Evolutionary conservation across 2,329 filamentous ascomycete genomes (phyloP).

Genomic region (Hypoxylon sp.): DNA sequence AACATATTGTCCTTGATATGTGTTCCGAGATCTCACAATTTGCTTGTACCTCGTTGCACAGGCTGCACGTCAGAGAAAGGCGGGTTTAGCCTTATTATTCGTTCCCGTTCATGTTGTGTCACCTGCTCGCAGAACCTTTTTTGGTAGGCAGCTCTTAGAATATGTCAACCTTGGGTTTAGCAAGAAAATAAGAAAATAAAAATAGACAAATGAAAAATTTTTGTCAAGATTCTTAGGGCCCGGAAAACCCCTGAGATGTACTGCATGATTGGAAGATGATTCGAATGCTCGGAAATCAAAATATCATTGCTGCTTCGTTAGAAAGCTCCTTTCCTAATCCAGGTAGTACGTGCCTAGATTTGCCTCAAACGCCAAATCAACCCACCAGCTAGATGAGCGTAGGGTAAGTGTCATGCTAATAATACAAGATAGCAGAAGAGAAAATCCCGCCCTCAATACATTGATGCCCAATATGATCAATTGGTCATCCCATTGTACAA

Average conservation of each 20-base stretch:
- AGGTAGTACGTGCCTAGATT: slow-evolving; percentile 15
- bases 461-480: slow-evolving; percentile 29
- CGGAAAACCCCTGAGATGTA: slow-evolving; percentile 7
- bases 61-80: slow-evolving; percentile 35
- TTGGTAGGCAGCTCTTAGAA: slow-evolving; percentile 15
- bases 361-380: slow-evolving; percentile 31
- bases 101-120: slow-evolving; percentile 27
- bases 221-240: slow-evolving; percentile 5
- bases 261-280: slow-evolving; percentile 13
- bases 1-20: slow-evolving; percentile 8
- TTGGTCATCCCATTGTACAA: slow-evolving; percentile 27
- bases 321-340: slow-evolving; percentile 20
- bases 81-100: slow-evolving; percentile 28
- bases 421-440: slow-evolving; percentile 29
- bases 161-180: slow-evolving; percentile 12
- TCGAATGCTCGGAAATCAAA: slow-evolving; percentile 6
- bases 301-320: slow-evolving; percentile 27
- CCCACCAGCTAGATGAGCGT: slow-evolving; percentile 17
- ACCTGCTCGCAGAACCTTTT: slow-evolving; percentile 13
- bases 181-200: slow-evolving; percentile 19
- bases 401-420: slow-evolving; percentile 28
- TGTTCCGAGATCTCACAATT: slow-evolving; percentile 24
- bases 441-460: slow-evolving; percentile 19
- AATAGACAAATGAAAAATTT: slow-evolving; percentile 21
- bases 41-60: slow-evolving; percentile 22